Percentiles rank a stretch among this genome's conserved stretches.
Conservation (phyloP, 2,329 filamentous ascomycete species). For the Phialophora verrucosa region DNA sequence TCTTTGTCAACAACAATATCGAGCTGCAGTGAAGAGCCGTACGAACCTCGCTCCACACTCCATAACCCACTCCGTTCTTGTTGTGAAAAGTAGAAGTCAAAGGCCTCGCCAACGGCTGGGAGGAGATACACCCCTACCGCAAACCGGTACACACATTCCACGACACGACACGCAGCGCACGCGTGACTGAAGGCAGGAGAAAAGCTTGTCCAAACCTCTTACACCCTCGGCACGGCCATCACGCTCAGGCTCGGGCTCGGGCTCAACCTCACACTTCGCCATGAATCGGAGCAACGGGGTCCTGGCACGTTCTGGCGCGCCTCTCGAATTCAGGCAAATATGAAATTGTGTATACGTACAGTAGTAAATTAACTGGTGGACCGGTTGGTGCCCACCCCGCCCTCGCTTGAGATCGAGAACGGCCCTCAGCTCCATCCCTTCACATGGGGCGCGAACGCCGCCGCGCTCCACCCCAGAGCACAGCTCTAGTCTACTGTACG, state of each 20-base stretch:
- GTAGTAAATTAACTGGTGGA: neutral
- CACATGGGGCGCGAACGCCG: neutral
- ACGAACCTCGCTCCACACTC: neutral
- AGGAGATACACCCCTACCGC: too few species aligned
- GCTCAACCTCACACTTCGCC: neutral
- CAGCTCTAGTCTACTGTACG: neutral
- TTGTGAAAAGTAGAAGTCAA: neutral
- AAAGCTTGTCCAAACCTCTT: conserved; percentile 16
- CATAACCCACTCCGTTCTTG: neutral
- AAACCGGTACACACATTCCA: too few species aligned
- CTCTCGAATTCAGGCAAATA: conserved; percentile 6
- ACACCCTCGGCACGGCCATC: neutral
- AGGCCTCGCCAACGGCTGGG: neutral
- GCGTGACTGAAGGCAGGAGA: neutral
- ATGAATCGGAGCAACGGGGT: neutral
- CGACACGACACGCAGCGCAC: neutral
- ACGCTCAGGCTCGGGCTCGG: neutral
- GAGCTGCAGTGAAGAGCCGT: neutral
- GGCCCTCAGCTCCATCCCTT: neutral
- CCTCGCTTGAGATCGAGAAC: conserved; percentile 9
- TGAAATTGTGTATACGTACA: neutral
- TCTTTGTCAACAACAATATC: neutral
- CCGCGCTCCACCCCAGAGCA: neutral
- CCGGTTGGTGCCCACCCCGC: neutral
- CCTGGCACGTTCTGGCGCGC: neutral